Base-by-base conservation (phyloP, 2,329 filamentous ascomycete species). In the Diaporthe batatas region DNA sequence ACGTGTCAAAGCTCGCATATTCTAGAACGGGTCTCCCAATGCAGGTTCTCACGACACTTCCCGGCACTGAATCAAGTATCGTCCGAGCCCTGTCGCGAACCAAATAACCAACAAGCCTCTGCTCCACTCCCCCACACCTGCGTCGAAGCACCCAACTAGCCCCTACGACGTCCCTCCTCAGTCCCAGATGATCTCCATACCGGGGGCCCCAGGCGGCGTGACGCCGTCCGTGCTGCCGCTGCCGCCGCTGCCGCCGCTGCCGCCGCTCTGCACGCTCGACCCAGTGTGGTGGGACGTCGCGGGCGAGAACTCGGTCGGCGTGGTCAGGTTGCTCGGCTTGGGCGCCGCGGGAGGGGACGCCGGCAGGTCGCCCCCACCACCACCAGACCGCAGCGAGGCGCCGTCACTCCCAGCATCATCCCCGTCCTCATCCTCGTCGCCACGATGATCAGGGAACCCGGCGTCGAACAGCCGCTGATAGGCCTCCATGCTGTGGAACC, bases 241-340 rank as follows among this genome's bases (percentile, higher is more conserved):
- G n/a, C n/a, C n/a, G n/a, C n/a, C n/a, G n/a, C n/a, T n/a, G n/a
- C n/a, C n/a, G n/a, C n/a, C n/a, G n/a, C n/a, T n/a, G n/a, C 39
- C 16, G 39, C 39, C 42, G 34, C 65, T 47, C n/a, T 55, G 53
- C 23, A 58, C 25, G 29, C 59, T 71, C 14, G 68, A 73, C 21
- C 68, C 72, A 25, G 59, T 71, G 42, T 58, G 72, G 25, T 68
- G 57, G n/a, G 68, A 71, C 12, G 72, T 34, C 10, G 68, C 72
- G 29, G 59, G 72, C 42, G 72, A 73, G 36, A 73, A 73, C 8
- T 64, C 36, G 3, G 71, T 74, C 6, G 73, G 73, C 23, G 73
- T 74, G 36, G 73, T 74, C 67, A 74, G 42, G 51, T 74, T 74
- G 58, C 73, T 74, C 10, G 58, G 59, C 53, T 64, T 42, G 8